These are phyloP conservation scores for Nothopassalora personata DNA, from an alignment of 2,329 filamentous ascomycete species.

Conservation along the genomic window DNA sequence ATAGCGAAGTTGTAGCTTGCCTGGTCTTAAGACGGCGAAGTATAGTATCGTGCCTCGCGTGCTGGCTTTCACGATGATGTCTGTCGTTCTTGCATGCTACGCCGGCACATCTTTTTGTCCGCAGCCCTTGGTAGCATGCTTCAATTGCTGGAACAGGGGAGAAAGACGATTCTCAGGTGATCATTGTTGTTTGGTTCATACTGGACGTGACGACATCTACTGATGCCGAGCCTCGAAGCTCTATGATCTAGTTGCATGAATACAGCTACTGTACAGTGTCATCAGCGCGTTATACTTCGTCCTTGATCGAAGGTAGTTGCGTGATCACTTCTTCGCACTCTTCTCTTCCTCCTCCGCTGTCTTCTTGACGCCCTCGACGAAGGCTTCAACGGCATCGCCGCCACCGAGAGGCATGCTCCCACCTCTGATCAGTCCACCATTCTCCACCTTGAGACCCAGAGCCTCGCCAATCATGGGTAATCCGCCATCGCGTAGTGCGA, in stretches of 20 bases:
- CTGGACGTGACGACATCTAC: not conserved
- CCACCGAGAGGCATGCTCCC: constrained; percentile 81
- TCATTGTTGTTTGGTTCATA: too few species aligned
- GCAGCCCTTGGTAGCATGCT: too few species aligned
- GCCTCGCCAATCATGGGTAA: constrained; percentile 86
- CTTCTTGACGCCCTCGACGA: constrained; percentile 82
- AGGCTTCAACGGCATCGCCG: constrained; percentile 82
- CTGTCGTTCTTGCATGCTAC: too few species aligned
- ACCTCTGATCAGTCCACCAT: constrained; percentile 74
- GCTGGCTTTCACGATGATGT: too few species aligned
- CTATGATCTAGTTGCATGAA: not conserved
- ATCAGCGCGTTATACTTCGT: not conserved
- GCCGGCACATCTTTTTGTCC: too few species aligned
- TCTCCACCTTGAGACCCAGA: constrained; percentile 70
- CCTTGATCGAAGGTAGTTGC: not conserved
- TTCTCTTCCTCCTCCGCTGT: constrained; percentile 58
- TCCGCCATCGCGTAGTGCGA: constrained; percentile 84
- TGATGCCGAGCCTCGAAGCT: not conserved
- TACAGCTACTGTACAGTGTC: not conserved
- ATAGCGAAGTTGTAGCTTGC: too few species aligned
- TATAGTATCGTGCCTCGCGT: too few species aligned
- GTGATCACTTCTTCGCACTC: not conserved
- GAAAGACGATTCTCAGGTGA: too few species aligned
- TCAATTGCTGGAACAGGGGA: too few species aligned
- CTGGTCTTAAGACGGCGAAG: too few species aligned